A percentile compares a stretch with the other conserved stretches of the same genome.
Evolutionary conservation across 139 green algal species (phyloP).

Genomic region (Picochlorum sp.): DNA sequence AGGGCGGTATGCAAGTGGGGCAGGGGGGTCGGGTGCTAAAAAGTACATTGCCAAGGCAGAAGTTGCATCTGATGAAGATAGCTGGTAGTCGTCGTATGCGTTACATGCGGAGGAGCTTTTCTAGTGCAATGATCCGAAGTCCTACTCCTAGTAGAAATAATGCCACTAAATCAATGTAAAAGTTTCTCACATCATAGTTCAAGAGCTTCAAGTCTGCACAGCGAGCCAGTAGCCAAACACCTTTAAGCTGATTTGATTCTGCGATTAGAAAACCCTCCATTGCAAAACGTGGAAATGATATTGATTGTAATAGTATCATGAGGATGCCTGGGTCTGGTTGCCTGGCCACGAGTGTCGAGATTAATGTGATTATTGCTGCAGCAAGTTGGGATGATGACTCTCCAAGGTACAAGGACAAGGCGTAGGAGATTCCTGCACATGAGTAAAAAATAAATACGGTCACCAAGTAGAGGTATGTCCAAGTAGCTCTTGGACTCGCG

Average conservation of each 20-base stretch:
- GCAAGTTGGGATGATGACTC: constrained; percentile 34
- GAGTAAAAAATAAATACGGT: constrained; percentile 34
- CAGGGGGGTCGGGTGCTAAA: background rate
- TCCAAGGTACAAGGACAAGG: constrained; percentile 39
- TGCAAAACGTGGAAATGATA: constrained; percentile 44
- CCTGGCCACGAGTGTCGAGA: constrained; percentile 38
- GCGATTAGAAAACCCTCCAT: constrained; percentile 43
- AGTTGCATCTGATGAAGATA: constrained; percentile 40
- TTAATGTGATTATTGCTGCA: constrained; percentile 38
- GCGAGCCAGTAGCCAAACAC: constrained; percentile 48
- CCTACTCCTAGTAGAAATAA: constrained; percentile 26
- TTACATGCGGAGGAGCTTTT: background rate
- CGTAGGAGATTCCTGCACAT: constrained; percentile 40
- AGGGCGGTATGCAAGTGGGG: background rate
- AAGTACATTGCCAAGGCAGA: constrained; percentile 22
- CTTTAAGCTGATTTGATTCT: constrained; percentile 36
- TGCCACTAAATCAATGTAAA: constrained; percentile 24
- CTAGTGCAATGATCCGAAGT: constrained; percentile 1
- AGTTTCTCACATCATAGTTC: constrained; percentile 32
- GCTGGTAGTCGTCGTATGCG: constrained; percentile 9
- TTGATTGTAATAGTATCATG: constrained; percentile 15
- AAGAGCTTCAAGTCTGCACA: constrained; percentile 43
- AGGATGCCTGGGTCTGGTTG: constrained; percentile 12
- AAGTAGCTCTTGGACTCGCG: constrained; percentile 26
- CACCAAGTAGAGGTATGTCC: constrained; percentile 54